phyloP scores from a whole-genome alignment of 2,329 filamentous ascomycete genomes.

The Fusarium praegraminearum region DNA sequence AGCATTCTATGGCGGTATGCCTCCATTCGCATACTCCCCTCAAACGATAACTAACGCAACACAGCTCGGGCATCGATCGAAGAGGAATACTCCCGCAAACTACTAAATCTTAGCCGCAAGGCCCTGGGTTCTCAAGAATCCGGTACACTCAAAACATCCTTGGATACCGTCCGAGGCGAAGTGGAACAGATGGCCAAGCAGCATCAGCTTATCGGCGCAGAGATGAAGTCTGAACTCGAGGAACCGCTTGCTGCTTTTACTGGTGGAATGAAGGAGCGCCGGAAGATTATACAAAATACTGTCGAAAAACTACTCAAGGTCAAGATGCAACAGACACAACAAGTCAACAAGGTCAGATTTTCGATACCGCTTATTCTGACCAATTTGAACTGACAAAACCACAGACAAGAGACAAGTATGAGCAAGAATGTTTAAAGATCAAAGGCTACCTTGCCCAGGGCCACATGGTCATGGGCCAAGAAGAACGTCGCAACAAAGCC shows the following conservation, averaged over 20 bases:
- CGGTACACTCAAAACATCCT: constrained; percentile 83
- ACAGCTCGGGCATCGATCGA: constrained; percentile 90
- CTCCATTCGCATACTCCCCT: background rate
- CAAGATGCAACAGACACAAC: constrained; percentile 90
- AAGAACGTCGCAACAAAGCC: constrained; percentile 98
- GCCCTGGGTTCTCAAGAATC: constrained; percentile 88
- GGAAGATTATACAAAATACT: constrained; percentile 94
- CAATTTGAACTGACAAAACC: constrained; percentile 9
- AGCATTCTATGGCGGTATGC: constrained; percentile 84
- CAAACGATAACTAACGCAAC: background rate
- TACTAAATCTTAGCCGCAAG: constrained; percentile 87
- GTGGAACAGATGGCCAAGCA: constrained; percentile 94
- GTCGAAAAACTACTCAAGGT: constrained; percentile 95
- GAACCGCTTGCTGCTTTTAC: constrained; percentile 92
- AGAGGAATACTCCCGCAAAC: constrained; percentile 93
- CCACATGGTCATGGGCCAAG: constrained; percentile 99
- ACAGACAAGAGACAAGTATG: constrained; percentile 90
- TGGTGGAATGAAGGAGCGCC: constrained; percentile 93
- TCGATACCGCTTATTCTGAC: background rate
- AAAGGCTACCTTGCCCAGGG: constrained; percentile 98
- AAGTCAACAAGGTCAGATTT: constrained; percentile 84
- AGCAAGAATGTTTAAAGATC: constrained; percentile 97
- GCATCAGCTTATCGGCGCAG: constrained; percentile 86
- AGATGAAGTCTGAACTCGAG: constrained; percentile 97
- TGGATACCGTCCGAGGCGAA: constrained; percentile 90